These are phyloP conservation scores for Aspergillus sojae DNA, from an alignment of 2,329 filamentous ascomycete genomes.

Conservation along the genomic window DNA sequence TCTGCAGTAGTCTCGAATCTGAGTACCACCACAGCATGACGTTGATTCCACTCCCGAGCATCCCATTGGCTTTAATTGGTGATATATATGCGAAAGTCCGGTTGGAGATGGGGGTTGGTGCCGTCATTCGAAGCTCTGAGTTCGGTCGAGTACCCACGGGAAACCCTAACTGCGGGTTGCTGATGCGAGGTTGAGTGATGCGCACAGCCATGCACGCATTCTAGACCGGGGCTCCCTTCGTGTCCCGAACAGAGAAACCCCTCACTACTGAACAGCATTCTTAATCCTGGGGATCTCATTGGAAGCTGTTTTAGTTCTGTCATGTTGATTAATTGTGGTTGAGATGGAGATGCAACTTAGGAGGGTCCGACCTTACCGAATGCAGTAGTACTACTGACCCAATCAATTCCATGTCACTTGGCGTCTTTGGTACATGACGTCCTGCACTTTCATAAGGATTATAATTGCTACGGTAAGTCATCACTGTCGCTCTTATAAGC, in stretches of 20 bases:
- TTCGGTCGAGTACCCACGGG: neutral
- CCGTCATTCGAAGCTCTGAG: neutral
- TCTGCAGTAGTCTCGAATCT: neutral
- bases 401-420: neutral
- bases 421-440: neutral
- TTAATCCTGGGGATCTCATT: neutral
- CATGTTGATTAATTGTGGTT: neutral
- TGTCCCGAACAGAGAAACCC: neutral
- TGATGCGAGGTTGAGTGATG: neutral
- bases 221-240: neutral
- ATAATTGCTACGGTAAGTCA: neutral
- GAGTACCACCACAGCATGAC: neutral
- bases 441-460: neutral
- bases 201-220: neutral
- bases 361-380: neutral
- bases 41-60: neutral
- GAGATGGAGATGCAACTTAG: neutral
- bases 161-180: neutral
- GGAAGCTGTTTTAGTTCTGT: neutral
- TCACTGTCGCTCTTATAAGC: neutral
- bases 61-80: neutral
- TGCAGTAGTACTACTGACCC: neutral
- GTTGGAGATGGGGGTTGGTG: neutral
- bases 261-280: neutral
- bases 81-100: no score